Percentiles rank a stretch among this genome's conserved stretches.
Evolutionary conservation across 352 stramenopile genomes (phyloP).

Genomic region (Sclerospora graminicola): DNA sequence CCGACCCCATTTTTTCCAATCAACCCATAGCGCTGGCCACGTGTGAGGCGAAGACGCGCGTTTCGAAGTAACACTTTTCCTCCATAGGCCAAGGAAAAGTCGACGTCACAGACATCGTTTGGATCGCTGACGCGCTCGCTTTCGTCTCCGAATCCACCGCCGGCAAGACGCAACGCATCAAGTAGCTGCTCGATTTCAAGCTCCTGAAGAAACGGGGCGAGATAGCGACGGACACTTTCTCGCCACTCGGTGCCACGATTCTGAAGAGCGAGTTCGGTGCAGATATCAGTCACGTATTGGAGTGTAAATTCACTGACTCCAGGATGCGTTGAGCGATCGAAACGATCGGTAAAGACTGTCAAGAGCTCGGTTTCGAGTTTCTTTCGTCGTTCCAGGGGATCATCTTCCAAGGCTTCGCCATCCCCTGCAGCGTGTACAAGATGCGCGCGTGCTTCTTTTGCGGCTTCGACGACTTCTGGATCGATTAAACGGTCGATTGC

Average conservation of each 20-base stretch:
- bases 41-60: constrained; percentile 90
- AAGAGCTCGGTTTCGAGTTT: constrained; percentile 37
- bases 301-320: constrained; percentile 43
- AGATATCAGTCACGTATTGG: constrained; percentile 53
- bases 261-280: constrained; percentile 44
- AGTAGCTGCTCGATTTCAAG: constrained; percentile 35
- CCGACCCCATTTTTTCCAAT: constrained; percentile 95
- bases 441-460: constrained; percentile 45
- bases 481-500: constrained; percentile 88
- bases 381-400: constrained; percentile 45
- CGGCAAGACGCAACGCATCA: constrained; percentile 38
- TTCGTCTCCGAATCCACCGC: constrained; percentile 43
- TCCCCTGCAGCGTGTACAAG: constrained; percentile 48
- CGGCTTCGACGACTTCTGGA: constrained; percentile 79
- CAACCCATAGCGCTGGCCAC: constrained; percentile 92
- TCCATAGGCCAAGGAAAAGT: constrained; percentile 68
- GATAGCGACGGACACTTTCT: constrained; percentile 36
- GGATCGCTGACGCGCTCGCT: constrained; percentile 48
- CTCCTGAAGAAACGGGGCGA: constrained; percentile 48
- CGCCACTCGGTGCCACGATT: constrained; percentile 50
- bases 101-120: constrained; percentile 60
- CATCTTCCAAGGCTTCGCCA: constrained; percentile 36
- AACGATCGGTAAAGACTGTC: constrained; percentile 29
- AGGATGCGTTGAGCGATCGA: constrained; percentile 37
- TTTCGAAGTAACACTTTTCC: constrained; percentile 96